Conservation (phyloP, 208 protist species). For the Vickermania spadyakhi region DNA sequence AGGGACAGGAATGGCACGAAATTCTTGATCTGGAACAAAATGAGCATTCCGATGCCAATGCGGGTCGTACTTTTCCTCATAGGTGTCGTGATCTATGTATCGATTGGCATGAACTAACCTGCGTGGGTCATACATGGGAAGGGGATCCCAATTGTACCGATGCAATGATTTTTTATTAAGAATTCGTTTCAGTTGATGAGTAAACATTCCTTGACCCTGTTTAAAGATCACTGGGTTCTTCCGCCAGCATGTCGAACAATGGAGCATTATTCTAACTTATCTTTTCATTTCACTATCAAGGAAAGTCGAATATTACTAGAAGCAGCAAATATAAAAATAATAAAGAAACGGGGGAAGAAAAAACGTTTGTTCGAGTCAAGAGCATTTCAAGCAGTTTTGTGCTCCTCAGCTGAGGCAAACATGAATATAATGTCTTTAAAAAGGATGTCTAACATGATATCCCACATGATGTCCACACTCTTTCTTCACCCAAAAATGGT, state of each 20-base stretch:
- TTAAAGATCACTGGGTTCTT: constrained; percentile 90
- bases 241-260: constrained; percentile 9
- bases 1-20: constrained; percentile 70
- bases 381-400: no score
- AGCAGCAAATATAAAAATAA: no score
- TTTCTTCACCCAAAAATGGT: no score
- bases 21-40: constrained; percentile 79
- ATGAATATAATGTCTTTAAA: no score
- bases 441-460: no score
- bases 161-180: constrained; percentile 88
- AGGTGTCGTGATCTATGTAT: constrained; percentile 70
- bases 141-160: constrained; percentile 82
- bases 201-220: constrained; percentile 88
- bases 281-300: constrained; percentile 5
- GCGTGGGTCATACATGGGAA: constrained; percentile 87
- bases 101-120: constrained; percentile 79
- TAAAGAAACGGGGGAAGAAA: no score
- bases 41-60: constrained; percentile 62
- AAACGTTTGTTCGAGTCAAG: no score
- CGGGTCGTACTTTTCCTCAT: constrained; percentile 71
- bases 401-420: no score
- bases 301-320: no score
- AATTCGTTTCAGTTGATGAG: constrained; percentile 85
- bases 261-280: constrained; percentile 45
- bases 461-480: no score